Evolutionary conservation across 352 stramenopile species (phyloP).

Genomic region (Phytophthora boehmeriae): DNA sequence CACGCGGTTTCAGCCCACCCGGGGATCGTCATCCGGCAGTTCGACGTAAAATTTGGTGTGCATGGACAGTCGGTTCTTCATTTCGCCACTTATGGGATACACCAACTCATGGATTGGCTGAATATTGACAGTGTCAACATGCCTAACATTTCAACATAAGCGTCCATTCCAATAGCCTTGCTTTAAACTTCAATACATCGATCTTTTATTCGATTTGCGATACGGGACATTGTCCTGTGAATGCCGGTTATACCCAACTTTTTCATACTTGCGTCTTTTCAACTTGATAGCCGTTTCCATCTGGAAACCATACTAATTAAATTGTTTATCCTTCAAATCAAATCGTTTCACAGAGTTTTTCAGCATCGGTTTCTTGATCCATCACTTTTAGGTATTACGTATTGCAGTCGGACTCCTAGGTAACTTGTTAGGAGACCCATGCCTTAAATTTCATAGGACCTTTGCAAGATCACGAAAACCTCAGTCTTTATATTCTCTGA

Average conservation of each 20-base stretch:
- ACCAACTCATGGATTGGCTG: too few species aligned
- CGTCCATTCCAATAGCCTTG: too few species aligned
- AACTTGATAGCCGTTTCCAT: constrained; percentile 7
- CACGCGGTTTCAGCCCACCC: too few species aligned
- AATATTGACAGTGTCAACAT: too few species aligned
- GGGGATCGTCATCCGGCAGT: too few species aligned
- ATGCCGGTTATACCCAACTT: neutral
- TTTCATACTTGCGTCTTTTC: constrained; percentile 1
- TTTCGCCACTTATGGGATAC: too few species aligned
- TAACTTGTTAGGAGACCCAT: constrained; percentile 9
- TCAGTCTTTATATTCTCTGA: neutral
- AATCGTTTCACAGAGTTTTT: neutral
- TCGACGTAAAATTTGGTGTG: too few species aligned
- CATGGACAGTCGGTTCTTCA: too few species aligned
- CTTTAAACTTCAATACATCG: too few species aligned
- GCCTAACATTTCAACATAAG: too few species aligned
- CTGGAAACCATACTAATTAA: constrained; percentile 5
- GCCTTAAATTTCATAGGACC: constrained; percentile 3
- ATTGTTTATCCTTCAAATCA: constrained; percentile 4
- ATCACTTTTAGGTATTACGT: neutral
- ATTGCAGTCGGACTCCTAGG: constrained; percentile 1
- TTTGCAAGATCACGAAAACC: constrained; percentile 1
- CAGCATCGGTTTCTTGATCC: neutral
- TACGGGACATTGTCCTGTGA: constrained; percentile 1
- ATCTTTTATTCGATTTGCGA: neutral